Evolutionary conservation across 768 basidiomycete species (phyloP), one percentile per base, ranked within the genome.

Genomic region (Saitozyma sp.): DNA sequence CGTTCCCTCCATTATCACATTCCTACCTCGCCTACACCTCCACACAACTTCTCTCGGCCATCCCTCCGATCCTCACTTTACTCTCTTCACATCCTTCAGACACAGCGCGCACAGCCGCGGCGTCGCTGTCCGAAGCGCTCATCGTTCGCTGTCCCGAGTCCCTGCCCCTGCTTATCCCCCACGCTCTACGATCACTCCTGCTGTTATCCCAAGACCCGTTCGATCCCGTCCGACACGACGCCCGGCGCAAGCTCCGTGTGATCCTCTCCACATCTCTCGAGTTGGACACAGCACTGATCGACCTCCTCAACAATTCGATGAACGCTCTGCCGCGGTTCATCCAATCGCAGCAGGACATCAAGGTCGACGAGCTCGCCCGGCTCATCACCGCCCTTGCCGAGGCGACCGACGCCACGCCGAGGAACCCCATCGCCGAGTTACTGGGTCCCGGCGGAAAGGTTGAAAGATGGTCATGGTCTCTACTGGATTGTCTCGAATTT

Each of bases 401-500:
- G 50, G 80, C 89, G 8, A 81, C 83, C 3, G 50, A 4, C 16
- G 10, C 17, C 39, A 37, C 13, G 46, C 40, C 42, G 43, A 56
- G 54, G 42, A 74, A 74, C 17, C 53, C 69, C 5, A 74, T 77
- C 1, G 67, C 63, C 8, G 84, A 84, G 58, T 82, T 92, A 6
- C 83, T 95, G 1, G 92, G 92, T 4, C 88, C 92, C 0, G 84
- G 81, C 0, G 91, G 92, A 7, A 88, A 89, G 0, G 86, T 96
- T 16, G 92, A 96, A 70, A 87, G 87, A 76, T 98, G 93, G 95
- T 90, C 92, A 5, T 92, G 89, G 88, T 85, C 85, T 53, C 74
- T 99, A 5, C 83, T 98, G 38, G 85, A 86, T 0, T 90, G 89
- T n/a, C 80, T 97, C 45, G 88, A 92, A 67, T 86, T 98, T 83